phyloP scores from a whole-genome alignment of 2,329 filamentous ascomycete genomes.

The Fusarium albidum region DNA sequence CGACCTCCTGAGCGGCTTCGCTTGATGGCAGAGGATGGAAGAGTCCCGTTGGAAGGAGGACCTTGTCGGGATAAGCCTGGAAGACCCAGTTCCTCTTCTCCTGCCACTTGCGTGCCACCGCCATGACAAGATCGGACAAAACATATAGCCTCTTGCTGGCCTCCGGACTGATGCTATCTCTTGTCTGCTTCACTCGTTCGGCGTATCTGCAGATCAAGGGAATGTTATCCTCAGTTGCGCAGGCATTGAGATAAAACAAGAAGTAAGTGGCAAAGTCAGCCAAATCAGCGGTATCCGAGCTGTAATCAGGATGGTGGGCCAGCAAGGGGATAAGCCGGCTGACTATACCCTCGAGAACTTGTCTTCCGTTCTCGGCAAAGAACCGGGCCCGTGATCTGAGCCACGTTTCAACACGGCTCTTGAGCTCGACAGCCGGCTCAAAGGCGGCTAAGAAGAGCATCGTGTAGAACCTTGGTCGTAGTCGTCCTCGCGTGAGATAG shows the following conservation, averaged over 20 bases:
- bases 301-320: slow-evolving; percentile 93
- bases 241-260: slow-evolving; percentile 83
- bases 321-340: slow-evolving; percentile 85
- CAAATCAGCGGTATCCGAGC: slow-evolving; percentile 70
- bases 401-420: slow-evolving; percentile 84
- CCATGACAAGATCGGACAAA: slow-evolving; percentile 85
- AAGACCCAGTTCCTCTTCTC: slow-evolving; percentile 87
- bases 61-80: slow-evolving; percentile 82
- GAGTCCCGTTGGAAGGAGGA: slow-evolving; percentile 80
- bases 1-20: slow-evolving; percentile 82
- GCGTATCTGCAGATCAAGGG: slow-evolving; percentile 91
- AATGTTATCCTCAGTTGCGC: slow-evolving; percentile 87
- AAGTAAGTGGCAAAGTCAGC: slow-evolving; percentile 88
- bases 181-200: slow-evolving; percentile 89
- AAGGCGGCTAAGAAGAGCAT: slow-evolving; percentile 92
- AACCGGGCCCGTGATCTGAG: slow-evolving; percentile 80
- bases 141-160: slow-evolving; percentile 82
- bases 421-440: slow-evolving; percentile 80
- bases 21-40: slow-evolving; percentile 81
- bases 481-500: slow-evolving; percentile 77
- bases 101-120: slow-evolving; percentile 84
- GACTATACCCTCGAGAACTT: slow-evolving; percentile 81
- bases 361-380: slow-evolving; percentile 65
- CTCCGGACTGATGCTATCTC: slow-evolving; percentile 75
- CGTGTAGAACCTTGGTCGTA: slow-evolving; percentile 83